Evolutionary conservation across 176 grass and related monocot genomes (phyloP), one percentile per base, ranked within the genome.

Genomic region (Poa pratensis): DNA sequence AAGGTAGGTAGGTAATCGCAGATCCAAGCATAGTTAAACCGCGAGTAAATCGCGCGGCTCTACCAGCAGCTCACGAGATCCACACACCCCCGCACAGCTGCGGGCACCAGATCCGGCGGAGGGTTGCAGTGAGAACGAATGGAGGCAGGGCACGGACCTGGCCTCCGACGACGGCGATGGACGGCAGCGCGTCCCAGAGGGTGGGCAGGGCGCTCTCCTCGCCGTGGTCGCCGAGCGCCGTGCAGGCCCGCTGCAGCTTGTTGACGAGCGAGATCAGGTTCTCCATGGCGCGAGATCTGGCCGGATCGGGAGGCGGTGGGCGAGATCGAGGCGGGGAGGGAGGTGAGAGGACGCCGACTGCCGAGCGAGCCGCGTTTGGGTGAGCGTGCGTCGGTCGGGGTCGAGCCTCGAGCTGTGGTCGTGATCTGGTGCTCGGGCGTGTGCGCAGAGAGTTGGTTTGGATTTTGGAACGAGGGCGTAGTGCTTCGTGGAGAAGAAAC

Each of bases 211-310:
- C 89, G 83, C 92, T 94, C 52, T 97, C 94, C 72, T 97, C 92
- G 10, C 94, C 94, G 81, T 97, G 87, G 86, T 97, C 94, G 48
- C 94, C 94, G 70, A 97, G 94, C 22, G 94, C 94, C 17, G 94
- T 97, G 87, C 94, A 97, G 39, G 94, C 94, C 55, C 85, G 84
- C 89, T 97, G 94, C 67, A 97, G 85, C 94, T 97, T 97, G 88
- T 97, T 97, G 63, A 97, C 86, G 57, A 97, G 89, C 69, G 90
- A 53, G 90, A 97, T 97, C 85, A 97, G 80, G 82, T 85, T 97
- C 35, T 97, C 94, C 94, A 97, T 97, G 81, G 28, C 37, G 80
- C 82, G 79, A 84, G 84, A 91, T 67, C 80, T 85, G 90, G 67
- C 27, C 78, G 59, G 85, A 77, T 85, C 84, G 8, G 87, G 46